phyloP scores from a whole-genome alignment of 202 grass and related monocot genomes.

The Digitaria exilis region DNA sequence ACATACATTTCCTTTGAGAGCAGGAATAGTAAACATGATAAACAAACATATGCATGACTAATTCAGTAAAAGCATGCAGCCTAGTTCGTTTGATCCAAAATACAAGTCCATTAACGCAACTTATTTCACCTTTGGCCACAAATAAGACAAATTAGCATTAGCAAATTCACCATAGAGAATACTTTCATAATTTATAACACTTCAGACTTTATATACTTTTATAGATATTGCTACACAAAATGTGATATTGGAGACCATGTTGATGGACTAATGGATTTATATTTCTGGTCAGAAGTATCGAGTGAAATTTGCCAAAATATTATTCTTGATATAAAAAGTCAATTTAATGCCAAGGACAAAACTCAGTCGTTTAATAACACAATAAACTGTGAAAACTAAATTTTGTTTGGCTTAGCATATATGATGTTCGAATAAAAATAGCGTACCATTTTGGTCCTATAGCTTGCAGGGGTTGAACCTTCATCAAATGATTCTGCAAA shows the following conservation, averaged over 20 bases:
- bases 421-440: conserved; percentile 15
- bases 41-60: background rate
- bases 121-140: too few relatives aligned
- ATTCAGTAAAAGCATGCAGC: background rate
- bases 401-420: conserved; percentile 1
- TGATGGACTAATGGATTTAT: background rate
- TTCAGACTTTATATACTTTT: background rate
- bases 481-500: conserved; percentile 77
- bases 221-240: background rate
- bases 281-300: background rate
- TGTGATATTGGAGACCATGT: background rate
- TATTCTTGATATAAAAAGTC: background rate
- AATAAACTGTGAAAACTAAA: conserved; percentile 13
- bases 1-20: conserved; percentile 33
- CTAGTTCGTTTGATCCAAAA: background rate
- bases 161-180: background rate
- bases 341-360: conserved; percentile 9
- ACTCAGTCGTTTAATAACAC: conserved; percentile 1
- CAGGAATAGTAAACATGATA: background rate
- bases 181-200: background rate
- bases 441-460: conserved; percentile 68
- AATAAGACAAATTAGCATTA: too few relatives aligned
- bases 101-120: too few relatives aligned
- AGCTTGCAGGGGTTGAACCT: conserved; percentile 47
- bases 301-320: background rate